Evolutionary conservation across 116 monocot genomes (phyloP), one percentile per base, ranked within the genome.

Genomic region (Posidonia oceanica): DNA sequence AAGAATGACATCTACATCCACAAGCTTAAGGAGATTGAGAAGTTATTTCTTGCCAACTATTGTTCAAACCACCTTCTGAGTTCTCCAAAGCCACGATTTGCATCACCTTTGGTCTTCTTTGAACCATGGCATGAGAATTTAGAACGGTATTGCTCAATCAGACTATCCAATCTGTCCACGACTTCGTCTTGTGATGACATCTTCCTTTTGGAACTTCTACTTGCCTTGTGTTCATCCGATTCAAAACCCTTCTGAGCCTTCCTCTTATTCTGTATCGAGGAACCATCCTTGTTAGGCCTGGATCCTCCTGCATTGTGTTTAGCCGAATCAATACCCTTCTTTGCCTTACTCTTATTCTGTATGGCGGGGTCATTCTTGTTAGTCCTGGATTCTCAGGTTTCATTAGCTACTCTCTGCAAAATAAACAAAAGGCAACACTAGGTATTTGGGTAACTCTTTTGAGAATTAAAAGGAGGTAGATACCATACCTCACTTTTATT

Each of bases 51-150:
- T 23, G 21, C 21, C 39, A 51, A n/a, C 68, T 72, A 73, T 21
- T 73, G 81, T 59, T 91, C 91, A 41, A 80, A 91, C 91, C 91
- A 91, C 83, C 87, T 85, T 78, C 85, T 79, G 16, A 85, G 75
- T 71, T 79, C 80, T 71, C 74, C 77, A 74, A 69, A 61, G 4
- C 78, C 61, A 37, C 74, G 68, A 59, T 65, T 66, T n/a, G 44
- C 14, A 64, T 42, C 63, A 61, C 70, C 84, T 61, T 86, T 66
- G 3, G 52, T 72, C 58, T 86, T 78, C 14, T 29, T 29, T 36
- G 68, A 68, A 53, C 16, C 51, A 53, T 14, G 70, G 4, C 74
- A 73, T 15, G 76, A 76, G 63, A 93, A 93, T 36, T 80, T 88
- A 52, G 83, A 78, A 3, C 88, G 83, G 56, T 93, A 93, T 53